Percentiles rank a stretch among this genome's conserved stretches.
Evolutionary conservation across 805 yeast genomes (phyloP).

Genomic region (Myxozyma nipponensis): DNA sequence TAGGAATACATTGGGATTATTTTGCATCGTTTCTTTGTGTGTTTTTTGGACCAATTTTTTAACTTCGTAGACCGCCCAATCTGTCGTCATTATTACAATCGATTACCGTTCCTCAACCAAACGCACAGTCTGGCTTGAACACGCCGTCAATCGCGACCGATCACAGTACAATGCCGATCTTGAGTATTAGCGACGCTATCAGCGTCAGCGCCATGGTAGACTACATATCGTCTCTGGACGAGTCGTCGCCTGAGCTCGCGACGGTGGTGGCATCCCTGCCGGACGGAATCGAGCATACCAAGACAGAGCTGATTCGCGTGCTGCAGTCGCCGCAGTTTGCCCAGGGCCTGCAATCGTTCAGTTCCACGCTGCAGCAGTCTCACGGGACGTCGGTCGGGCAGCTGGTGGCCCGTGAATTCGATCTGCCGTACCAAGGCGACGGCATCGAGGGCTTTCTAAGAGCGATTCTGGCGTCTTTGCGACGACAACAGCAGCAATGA

Average conservation of each 20-base stretch:
- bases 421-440: slow-evolving; percentile 52
- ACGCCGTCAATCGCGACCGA: not conserved
- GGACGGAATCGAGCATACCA: slow-evolving; percentile 39
- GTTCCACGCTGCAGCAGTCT: slow-evolving; percentile 41
- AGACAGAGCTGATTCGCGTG: slow-evolving; percentile 42
- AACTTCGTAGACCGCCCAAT: slow-evolving; percentile 8
- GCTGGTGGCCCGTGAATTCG: slow-evolving; percentile 48
- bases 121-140: not conserved
- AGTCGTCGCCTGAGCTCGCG: slow-evolving; percentile 37
- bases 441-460: slow-evolving; percentile 50
- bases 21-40: slow-evolving; percentile 4
- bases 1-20: slow-evolving; percentile 2
- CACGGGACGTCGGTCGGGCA: slow-evolving; percentile 41
- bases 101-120: slow-evolving; percentile 16
- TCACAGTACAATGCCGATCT: slow-evolving; percentile 5
- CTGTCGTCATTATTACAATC: slow-evolving; percentile 18
- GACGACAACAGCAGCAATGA: too few species aligned
- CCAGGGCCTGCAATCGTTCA: slow-evolving; percentile 43
- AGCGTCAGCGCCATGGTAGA: slow-evolving; percentile 9
- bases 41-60: not conserved
- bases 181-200: slow-evolving; percentile 19
- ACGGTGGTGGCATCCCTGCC: slow-evolving; percentile 45
- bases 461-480: slow-evolving; percentile 38
- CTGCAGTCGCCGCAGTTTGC: slow-evolving; percentile 50
- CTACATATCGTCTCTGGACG: slow-evolving; percentile 10